Base-by-base conservation (phyloP, 805 yeast species). In the Metschnikowia lochheadii region DNA sequence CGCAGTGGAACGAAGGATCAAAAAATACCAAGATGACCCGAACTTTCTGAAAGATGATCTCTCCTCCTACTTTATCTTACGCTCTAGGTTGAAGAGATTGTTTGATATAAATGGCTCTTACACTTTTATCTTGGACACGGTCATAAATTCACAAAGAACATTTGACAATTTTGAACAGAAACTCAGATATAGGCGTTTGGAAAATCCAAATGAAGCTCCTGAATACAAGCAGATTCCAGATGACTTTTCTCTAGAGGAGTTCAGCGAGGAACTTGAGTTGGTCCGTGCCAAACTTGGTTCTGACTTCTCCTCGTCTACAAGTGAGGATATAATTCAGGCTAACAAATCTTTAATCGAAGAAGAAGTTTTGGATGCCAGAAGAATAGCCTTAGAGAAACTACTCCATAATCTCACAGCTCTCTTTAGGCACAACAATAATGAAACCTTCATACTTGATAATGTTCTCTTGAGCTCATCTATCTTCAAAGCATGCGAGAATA, bases 71-170 rank as follows among this genome's bases (percentile, higher is more conserved):
- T 40, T 34, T 10, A 37, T 39, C 18, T 40, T 56, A 21, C 43
- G 44, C 10, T 46, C 53, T 2, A 55, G 40, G 13, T 45, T 56
- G 5, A 34, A 46, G 38, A 50, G 43, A 39, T 40, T 56, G 17
- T 41, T 56, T 11, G 52, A 49, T 6, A 36, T 50, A 51, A 84
- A 84, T 57, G 84, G 85, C 15, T 85, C 84, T 1, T 78, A 81
- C 56, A 70, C 84, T 2, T 78, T 78, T 47, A 73, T 80, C 11
- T 73, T 84, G 58, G 89, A 84, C 58, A 69, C 84, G 1, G 60
- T 84, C 39, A 59, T 81, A 18, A 76, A 79, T 46, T 80, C 78
- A 53, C 79, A 78, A 48, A 60, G 64, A 1, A 60, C 54, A 2
- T 62, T 62, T 44, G 56, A 54, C 1, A 21, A 50, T 8, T 56